Evolutionary conservation across 2,329 filamentous ascomycete genomes (phyloP).

Genomic region (Alternaria gaisen): DNA sequence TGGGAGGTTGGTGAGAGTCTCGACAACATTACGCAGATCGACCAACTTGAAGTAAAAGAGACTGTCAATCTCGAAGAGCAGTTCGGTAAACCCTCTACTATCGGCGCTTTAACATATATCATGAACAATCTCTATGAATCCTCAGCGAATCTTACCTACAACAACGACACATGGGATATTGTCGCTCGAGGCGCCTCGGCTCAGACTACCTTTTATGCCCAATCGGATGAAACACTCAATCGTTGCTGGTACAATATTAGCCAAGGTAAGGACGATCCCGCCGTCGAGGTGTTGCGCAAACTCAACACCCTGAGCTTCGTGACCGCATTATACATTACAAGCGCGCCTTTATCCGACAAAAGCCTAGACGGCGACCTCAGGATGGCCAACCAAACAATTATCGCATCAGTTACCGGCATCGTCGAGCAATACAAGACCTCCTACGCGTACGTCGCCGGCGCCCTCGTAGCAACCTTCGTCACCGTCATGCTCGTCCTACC

Average conservation of each 20-base stretch:
- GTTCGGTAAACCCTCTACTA: constrained; percentile 22
- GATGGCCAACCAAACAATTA: constrained; percentile 23
- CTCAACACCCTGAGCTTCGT: constrained; percentile 34
- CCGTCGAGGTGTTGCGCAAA: constrained; percentile 33
- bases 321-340: constrained; percentile 25
- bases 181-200: constrained; percentile 24
- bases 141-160: constrained; percentile 20
- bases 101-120: constrained; percentile 32
- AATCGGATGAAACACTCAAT: constrained; percentile 13
- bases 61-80: constrained; percentile 26
- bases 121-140: constrained; percentile 33
- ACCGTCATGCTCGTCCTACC: constrained; percentile 46
- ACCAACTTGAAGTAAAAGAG: constrained; percentile 22
- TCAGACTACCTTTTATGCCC: constrained; percentile 29
- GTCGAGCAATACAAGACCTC: constrained; percentile 33
- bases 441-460: constrained; percentile 39
- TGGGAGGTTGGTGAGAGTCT: constrained; percentile 18
- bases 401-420: constrained; percentile 27
- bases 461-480: constrained; percentile 40
- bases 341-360: constrained; percentile 16
- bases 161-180: constrained; percentile 26
- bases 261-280: constrained; percentile 27
- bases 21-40: constrained; percentile 21
- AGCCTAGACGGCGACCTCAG: background rate
- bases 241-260: constrained; percentile 32